Evolutionary conservation across 345 rosid species (phyloP).

Genomic region (Camelina neglecta): DNA sequence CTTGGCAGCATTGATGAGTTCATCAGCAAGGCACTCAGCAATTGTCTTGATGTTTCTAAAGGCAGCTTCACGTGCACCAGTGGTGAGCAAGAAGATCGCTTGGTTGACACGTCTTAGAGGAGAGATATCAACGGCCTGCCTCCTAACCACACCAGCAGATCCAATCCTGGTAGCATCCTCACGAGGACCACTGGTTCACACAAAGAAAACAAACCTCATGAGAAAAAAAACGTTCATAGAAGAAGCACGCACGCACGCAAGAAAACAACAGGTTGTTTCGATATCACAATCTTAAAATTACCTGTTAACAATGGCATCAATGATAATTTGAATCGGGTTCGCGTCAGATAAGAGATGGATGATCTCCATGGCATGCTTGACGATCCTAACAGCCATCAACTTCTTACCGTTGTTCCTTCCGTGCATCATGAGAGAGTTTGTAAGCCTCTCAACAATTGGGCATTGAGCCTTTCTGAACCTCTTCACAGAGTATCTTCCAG

Average conservation of each 20-base stretch:
- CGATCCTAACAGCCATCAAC: slow-evolving; percentile 82
- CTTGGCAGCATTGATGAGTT: slow-evolving; percentile 95
- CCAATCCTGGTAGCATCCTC: slow-evolving; percentile 98
- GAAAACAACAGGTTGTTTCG: neutral
- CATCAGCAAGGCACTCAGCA: slow-evolving; percentile 97
- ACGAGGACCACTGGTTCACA: slow-evolving; percentile 75
- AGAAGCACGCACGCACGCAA: neutral
- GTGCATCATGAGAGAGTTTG: slow-evolving; percentile 96
- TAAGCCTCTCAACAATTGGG: slow-evolving; percentile 93
- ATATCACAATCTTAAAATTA: neutral
- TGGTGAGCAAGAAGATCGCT: slow-evolving; percentile 81
- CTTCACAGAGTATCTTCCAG: slow-evolving; percentile 91
- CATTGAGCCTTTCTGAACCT: slow-evolving; percentile 97
- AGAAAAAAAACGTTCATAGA: neutral
- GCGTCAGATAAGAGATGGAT: slow-evolving; percentile 78
- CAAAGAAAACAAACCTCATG: neutral
- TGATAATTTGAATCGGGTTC: slow-evolving; percentile 91
- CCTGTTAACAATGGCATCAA: slow-evolving; percentile 95
- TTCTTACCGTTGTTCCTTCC: slow-evolving; percentile 95
- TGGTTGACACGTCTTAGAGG: slow-evolving; percentile 92
- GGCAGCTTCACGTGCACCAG: slow-evolving; percentile 96
- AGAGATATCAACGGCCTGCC: slow-evolving; percentile 98
- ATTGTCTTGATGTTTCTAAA: slow-evolving; percentile 91
- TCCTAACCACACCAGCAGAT: slow-evolving; percentile 97
- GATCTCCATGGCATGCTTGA: slow-evolving; percentile 93